A percentile compares a stretch with the other conserved stretches of the same genome.
Conservation (phyloP, 164 flowering plant species). For the Kingdonia uniflora region DNA sequence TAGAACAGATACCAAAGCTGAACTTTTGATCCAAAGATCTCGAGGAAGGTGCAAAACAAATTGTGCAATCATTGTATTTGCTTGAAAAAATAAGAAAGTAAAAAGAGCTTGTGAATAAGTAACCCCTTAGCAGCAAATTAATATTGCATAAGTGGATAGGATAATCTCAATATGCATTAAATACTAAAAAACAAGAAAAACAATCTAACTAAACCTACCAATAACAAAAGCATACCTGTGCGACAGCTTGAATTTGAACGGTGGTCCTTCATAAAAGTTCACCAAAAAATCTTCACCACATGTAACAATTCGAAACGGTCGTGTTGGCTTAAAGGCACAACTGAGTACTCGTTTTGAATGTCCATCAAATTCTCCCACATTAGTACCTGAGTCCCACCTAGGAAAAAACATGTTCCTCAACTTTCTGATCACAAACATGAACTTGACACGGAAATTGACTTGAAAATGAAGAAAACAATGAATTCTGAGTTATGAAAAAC, state of each 20-base stretch:
- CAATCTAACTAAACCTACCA: neutral
- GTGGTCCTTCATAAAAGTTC: conserved; percentile 96
- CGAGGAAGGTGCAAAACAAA: too few species aligned
- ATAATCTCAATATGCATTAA: too few species aligned
- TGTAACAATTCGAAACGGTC: conserved; percentile 90
- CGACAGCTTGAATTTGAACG: conserved; percentile 93
- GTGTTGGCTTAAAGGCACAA: conserved; percentile 90
- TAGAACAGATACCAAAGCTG: too few species aligned
- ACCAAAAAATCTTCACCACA: conserved; percentile 97
- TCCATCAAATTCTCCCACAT: conserved; percentile 97
- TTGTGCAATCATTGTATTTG: too few species aligned
- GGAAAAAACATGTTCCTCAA: conserved; percentile 9
- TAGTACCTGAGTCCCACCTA: conserved; percentile 99
- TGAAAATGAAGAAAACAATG: too few species aligned
- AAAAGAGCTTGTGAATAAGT: too few species aligned
- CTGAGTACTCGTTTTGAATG: conserved; percentile 87
- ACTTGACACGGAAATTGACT: neutral
- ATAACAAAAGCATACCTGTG: conserved; percentile 41
- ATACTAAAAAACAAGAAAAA: too few species aligned
- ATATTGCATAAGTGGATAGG: too few species aligned
- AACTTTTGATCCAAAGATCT: too few species aligned
- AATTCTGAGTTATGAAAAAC: too few species aligned
- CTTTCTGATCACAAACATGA: conserved; percentile 1
- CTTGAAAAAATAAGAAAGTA: too few species aligned
- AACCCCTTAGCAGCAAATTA: too few species aligned